These are phyloP conservation scores for Penicillium digitatum DNA, from an alignment of 2,329 filamentous ascomycete genomes.

Conservation along the genomic window DNA sequence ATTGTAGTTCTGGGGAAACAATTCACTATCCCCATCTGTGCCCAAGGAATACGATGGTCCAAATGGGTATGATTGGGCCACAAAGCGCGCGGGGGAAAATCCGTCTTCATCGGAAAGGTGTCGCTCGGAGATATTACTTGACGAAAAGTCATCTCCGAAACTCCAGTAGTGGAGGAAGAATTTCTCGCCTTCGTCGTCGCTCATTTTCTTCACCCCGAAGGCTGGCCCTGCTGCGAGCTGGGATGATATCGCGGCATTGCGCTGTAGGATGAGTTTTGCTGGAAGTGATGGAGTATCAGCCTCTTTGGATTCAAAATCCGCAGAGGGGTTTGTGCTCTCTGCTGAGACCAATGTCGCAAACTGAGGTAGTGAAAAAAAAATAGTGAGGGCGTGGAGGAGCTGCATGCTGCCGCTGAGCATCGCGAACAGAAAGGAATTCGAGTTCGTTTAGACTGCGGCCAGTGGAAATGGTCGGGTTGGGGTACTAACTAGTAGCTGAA, in stretches of 20 bases:
- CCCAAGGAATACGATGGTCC: slow-evolving; percentile 1
- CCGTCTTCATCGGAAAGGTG: neutral
- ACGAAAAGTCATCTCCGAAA: slow-evolving; percentile 23
- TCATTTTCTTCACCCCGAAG: slow-evolving; percentile 44
- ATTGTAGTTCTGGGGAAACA: too few species aligned
- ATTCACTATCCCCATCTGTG: too few species aligned
- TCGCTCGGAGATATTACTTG: slow-evolving; percentile 11
- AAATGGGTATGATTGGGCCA: slow-evolving; percentile 13
- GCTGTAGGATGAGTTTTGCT: slow-evolving; percentile 12
- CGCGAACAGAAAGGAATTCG: neutral
- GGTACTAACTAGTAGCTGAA: neutral
- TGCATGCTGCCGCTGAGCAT: neutral
- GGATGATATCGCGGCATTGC: slow-evolving; percentile 30
- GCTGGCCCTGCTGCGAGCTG: slow-evolving; percentile 27
- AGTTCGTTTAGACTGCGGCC: neutral
- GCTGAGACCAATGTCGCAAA: neutral
- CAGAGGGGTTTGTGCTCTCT: neutral
- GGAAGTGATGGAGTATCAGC: neutral
- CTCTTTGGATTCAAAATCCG: too few species aligned
- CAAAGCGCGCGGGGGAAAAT: slow-evolving; percentile 5
- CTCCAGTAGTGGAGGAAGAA: slow-evolving; percentile 48
- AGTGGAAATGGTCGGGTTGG: neutral
- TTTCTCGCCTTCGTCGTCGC: slow-evolving; percentile 45
- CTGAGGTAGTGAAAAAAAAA: neutral
- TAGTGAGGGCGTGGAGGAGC: neutral